Evolutionary conservation across 805 yeast genomes (phyloP).

Genomic region (Candida awuae): DNA sequence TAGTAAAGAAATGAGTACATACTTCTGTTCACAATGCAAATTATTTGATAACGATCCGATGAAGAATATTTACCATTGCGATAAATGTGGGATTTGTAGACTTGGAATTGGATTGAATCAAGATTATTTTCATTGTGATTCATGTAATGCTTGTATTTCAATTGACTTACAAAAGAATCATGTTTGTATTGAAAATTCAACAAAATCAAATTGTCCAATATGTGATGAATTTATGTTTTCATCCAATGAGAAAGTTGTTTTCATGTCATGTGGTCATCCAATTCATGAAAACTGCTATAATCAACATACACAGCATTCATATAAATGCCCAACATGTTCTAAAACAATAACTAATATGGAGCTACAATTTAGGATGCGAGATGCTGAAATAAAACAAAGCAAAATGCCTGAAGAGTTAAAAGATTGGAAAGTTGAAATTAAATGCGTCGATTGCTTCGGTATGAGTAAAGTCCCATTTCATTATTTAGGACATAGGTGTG

Average conservation of each 20-base stretch:
- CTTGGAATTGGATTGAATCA: conserved; percentile 81
- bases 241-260: conserved; percentile 72
- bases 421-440: conserved; percentile 64
- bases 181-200: conserved; percentile 76
- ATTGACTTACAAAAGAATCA: conserved; percentile 72
- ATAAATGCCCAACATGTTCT: conserved; percentile 88
- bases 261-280: conserved; percentile 92
- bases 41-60: conserved; percentile 73
- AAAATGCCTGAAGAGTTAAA: conserved; percentile 75
- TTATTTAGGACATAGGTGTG: conserved; percentile 79
- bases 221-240: conserved; percentile 89
- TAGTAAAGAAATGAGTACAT: conserved; percentile 57
- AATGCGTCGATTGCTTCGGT: conserved; percentile 84
- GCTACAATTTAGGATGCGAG: conserved; percentile 78
- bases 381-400: conserved; percentile 69
- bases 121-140: conserved; percentile 86
- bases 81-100: conserved; percentile 87
- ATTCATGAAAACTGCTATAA: conserved; percentile 81
- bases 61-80: conserved; percentile 86
- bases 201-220: conserved; percentile 87
- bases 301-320: conserved; percentile 72
- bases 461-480: conserved; percentile 71
- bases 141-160: conserved; percentile 82
- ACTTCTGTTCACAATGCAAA: conserved; percentile 71
- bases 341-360: conserved; percentile 82